These are phyloP conservation scores for Pseudozyma pruni DNA, from an alignment of 1,284 basidiomycete genomes.

Conservation along the genomic window DNA sequence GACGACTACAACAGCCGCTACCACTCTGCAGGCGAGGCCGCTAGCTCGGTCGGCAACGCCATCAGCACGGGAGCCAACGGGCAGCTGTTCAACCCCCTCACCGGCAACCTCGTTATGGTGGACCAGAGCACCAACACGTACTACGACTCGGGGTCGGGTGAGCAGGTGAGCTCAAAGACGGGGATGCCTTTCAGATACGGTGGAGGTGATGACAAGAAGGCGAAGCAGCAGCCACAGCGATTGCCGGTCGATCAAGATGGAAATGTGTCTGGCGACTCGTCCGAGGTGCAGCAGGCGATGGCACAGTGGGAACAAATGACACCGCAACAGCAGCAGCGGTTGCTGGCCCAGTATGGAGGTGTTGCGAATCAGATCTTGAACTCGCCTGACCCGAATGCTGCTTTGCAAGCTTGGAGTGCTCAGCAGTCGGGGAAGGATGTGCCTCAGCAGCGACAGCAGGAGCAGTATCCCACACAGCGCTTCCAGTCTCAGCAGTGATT, in stretches of 20 bases:
- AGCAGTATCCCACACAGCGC: background rate
- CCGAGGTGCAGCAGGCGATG: constrained; percentile 29
- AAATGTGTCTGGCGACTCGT: constrained; percentile 12
- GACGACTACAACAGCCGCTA: constrained; percentile 16
- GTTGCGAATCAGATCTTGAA: constrained; percentile 23
- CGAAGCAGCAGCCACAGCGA: background rate
- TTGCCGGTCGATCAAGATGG: constrained; percentile 19
- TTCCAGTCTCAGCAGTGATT: constrained; percentile 8
- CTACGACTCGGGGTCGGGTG: constrained; percentile 39
- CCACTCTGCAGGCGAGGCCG: constrained; percentile 29
- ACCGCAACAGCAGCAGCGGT: constrained; percentile 37
- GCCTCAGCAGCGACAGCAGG: constrained; percentile 1
- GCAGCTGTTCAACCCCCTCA: constrained; percentile 41
- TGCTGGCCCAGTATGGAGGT: constrained; percentile 22
- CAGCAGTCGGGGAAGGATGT: constrained; percentile 6
- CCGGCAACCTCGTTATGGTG: constrained; percentile 27
- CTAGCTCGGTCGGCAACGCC: constrained; percentile 30
- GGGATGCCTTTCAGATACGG: constrained; percentile 32
- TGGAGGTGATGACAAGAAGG: background rate
- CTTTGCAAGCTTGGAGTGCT: constrained; percentile 16
- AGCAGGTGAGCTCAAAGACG: constrained; percentile 33
- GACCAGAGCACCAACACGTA: constrained; percentile 20
- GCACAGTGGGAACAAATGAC: constrained; percentile 28
- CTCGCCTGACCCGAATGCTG: constrained; percentile 32
- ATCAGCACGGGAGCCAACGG: constrained; percentile 35